Base-by-base conservation (phyloP, 2,329 filamentous ascomycete genomes). In the Botrytis elliptica region DNA sequence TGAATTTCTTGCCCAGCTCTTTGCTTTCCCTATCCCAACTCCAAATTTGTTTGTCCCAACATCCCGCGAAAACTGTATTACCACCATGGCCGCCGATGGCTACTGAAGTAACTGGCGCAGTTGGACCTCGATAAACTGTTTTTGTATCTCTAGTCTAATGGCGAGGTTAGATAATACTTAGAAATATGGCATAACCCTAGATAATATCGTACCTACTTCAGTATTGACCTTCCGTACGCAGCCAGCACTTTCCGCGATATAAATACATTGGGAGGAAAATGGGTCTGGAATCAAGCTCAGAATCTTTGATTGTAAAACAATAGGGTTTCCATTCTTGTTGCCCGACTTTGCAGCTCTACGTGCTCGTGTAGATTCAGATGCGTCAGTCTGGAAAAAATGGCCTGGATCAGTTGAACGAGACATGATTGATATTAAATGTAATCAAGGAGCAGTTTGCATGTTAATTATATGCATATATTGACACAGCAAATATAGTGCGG, bases 11-110 rank as follows among this genome's bases (percentile, higher is more conserved):
- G n/a, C 84, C 85, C 1, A 85, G 83, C 44, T 85, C 81, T 62
- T 85, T 85, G 5, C 89, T 89, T 29, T 86, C 84, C 46, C 91
- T 84, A 78, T 93, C 87, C 92, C 94, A 98, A 46, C 92, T 92
- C 91, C 94, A 97, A 74, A 98, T 88, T 33, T 89, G 88, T 84
- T 97, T 97, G 84, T 99, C 95, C 96, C 96, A 99, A 74, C 91
- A 96, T 49, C 95, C 95, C 38, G 94, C 94, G 82, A 94, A 98
- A 18, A 98, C 81, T 1, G 87, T 92, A 69, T 82, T 83, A 74
- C 85, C 86, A 40, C 84, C 84, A 6, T 85, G 81, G 22, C 89
- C 87, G 63, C 88, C 90, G 52, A 93, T 85, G 25, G 92, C 89
- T 42, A 97, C 83, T 77, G 92, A 93, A 16, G 93, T 95, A 16